Evolutionary conservation across 1,284 basidiomycete genomes (phyloP).

Genomic region (Cutaneotrichosporon sp.): DNA sequence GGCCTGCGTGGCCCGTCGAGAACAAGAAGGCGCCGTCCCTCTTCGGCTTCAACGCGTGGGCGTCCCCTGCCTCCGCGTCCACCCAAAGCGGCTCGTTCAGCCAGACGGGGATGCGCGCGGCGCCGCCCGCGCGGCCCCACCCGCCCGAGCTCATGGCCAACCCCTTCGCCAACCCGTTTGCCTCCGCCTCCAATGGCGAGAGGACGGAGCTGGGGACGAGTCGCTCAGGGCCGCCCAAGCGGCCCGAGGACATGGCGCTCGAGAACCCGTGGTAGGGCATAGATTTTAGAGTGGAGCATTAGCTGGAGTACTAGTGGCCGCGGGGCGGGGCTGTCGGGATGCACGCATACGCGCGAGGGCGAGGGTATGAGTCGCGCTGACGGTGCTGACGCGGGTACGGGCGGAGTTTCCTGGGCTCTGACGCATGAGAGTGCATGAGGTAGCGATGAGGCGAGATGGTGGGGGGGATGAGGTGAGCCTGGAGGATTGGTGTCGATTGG

Average conservation of each 20-base stretch:
- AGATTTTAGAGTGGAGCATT: neutral
- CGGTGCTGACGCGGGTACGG: too few species aligned
- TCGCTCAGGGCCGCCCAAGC: slow-evolving; percentile 7
- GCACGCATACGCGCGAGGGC: too few species aligned
- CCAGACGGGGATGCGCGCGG: slow-evolving; percentile 23
- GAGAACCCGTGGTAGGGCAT: slow-evolving; percentile 37
- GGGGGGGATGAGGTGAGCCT: too few species aligned
- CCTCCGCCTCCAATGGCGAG: slow-evolving; percentile 10
- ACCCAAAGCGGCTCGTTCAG: slow-evolving; percentile 18
- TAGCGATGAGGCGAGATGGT: too few species aligned
- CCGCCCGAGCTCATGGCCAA: slow-evolving; percentile 41
- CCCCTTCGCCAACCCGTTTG: slow-evolving; percentile 19
- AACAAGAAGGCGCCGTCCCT: slow-evolving; percentile 17
- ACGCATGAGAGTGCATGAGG: too few species aligned
- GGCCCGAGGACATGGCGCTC: slow-evolving; percentile 30
- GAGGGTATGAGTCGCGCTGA: too few species aligned
- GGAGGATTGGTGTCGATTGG: too few species aligned
- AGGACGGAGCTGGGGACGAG: neutral
- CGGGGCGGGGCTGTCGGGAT: neutral
- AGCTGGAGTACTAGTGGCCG: neutral
- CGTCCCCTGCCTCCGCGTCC: slow-evolving; percentile 21
- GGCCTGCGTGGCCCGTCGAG: slow-evolving; percentile 18
- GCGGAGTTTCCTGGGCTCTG: too few species aligned
- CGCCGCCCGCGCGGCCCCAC: slow-evolving; percentile 50
- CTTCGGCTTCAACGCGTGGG: slow-evolving; percentile 46